Evolutionary conservation across 1,284 basidiomycete species (phyloP).

Genomic region (Heterobasidion irregulare): DNA sequence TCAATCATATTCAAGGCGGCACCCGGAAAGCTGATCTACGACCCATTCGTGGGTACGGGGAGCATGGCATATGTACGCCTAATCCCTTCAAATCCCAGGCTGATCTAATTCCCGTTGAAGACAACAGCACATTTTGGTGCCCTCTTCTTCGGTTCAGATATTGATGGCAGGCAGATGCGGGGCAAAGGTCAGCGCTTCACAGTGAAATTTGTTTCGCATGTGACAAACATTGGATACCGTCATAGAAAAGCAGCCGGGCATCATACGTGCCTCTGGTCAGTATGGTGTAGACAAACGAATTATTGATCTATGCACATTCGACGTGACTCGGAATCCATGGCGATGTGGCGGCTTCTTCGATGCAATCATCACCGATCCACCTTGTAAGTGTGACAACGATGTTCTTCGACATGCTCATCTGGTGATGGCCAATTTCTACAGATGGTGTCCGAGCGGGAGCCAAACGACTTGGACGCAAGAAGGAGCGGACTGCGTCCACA

Average conservation of each 20-base stretch:
- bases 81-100: neutral
- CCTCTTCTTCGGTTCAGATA: constrained; percentile 86
- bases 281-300: constrained; percentile 77
- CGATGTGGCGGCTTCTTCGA: constrained; percentile 86
- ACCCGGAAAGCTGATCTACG: constrained; percentile 87
- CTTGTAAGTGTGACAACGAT: constrained; percentile 49
- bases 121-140: constrained; percentile 86
- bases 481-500: constrained; percentile 27
- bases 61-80: constrained; percentile 83
- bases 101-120: constrained; percentile 23
- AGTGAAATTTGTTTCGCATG: neutral
- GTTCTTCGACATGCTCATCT: neutral
- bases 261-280: constrained; percentile 76
- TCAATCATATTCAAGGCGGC: constrained; percentile 46
- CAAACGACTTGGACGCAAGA: constrained; percentile 82
- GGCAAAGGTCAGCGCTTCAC: constrained; percentile 58
- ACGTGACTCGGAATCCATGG: constrained; percentile 87
- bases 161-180: constrained; percentile 94
- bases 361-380: constrained; percentile 91
- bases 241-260: constrained; percentile 54
- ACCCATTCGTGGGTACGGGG: constrained; percentile 96
- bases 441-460: constrained; percentile 97
- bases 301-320: constrained; percentile 84
- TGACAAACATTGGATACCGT: too few species aligned
- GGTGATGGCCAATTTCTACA: constrained; percentile 16